phyloP scores from a whole-genome alignment of 78 protist species.

The Chrysochromulina tobinii region DNA sequence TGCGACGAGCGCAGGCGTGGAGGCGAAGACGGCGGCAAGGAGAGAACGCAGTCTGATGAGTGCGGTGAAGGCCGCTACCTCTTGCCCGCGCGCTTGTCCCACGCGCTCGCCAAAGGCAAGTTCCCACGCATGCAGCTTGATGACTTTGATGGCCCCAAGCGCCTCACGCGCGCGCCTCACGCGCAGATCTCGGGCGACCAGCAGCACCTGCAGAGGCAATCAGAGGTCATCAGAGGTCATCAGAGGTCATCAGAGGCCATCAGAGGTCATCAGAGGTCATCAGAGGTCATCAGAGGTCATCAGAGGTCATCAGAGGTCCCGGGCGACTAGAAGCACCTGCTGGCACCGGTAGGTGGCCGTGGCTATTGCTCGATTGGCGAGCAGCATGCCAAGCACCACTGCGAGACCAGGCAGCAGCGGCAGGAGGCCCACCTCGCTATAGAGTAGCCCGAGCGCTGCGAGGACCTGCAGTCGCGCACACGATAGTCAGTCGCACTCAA shows the following conservation, averaged over 20 bases:
- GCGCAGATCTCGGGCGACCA: neutral
- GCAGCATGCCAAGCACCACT: neutral
- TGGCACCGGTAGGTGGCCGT: neutral
- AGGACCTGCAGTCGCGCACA: no score
- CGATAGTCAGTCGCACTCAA: no score
- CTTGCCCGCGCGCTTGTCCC: neutral
- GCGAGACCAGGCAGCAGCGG: neutral
- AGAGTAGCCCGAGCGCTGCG: no score
- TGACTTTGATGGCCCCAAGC: slow-evolving; percentile 66
- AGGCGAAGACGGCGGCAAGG: neutral
- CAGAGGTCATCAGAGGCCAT: no score
- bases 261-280: no score
- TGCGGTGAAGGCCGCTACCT: neutral
- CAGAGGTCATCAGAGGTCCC: no score
- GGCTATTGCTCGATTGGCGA: neutral
- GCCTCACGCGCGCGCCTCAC: slow-evolving; percentile 47
- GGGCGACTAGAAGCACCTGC: neutral
- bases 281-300: no score
- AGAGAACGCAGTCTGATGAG: neutral
- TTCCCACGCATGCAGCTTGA: slow-evolving; percentile 90
- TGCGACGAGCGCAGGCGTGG: neutral
- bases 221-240: no score
- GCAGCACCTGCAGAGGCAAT: neutral
- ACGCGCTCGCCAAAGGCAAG: slow-evolving; percentile 11
- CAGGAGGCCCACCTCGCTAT: no score